Evolutionary conservation across 352 stramenopile species (phyloP).

Genomic region (Globisporangium paddicum): DNA sequence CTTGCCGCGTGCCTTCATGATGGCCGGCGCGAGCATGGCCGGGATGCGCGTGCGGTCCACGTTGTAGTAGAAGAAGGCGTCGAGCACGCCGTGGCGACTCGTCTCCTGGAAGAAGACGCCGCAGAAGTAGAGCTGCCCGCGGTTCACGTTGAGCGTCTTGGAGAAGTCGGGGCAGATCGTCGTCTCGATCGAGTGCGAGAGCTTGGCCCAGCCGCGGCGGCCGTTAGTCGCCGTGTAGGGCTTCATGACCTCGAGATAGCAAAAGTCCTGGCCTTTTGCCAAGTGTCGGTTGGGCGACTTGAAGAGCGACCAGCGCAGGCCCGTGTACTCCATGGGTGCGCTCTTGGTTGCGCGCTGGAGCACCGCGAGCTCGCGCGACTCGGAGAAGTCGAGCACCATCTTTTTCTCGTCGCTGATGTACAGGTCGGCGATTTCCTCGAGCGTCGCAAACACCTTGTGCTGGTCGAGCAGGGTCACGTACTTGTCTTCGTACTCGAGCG

Average conservation of each 20-base stretch:
- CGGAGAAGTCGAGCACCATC: constrained; percentile 72
- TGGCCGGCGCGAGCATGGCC: constrained; percentile 35
- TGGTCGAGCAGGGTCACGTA: constrained; percentile 49
- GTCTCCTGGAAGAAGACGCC: constrained; percentile 71
- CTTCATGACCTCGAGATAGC: constrained; percentile 72
- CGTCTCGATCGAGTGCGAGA: constrained; percentile 67
- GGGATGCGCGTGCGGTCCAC: constrained; percentile 37
- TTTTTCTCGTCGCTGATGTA: constrained; percentile 61
- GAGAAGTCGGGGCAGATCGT: constrained; percentile 50
- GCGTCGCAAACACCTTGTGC: constrained; percentile 48
- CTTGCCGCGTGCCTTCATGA: constrained; percentile 55
- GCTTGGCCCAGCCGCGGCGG: constrained; percentile 64
- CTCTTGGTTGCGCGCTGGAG: constrained; percentile 32
- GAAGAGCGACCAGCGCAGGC: constrained; percentile 67
- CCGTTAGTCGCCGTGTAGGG: constrained; percentile 46
- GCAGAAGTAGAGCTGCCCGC: constrained; percentile 54
- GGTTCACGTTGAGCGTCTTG: constrained; percentile 32
- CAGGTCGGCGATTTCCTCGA: constrained; percentile 64
- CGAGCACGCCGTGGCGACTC: constrained; percentile 35
- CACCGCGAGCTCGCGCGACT: constrained; percentile 47
- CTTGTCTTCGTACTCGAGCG: constrained; percentile 24
- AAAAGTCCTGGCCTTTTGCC: constrained; percentile 67
- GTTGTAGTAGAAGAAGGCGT: constrained; percentile 62
- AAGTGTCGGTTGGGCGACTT: constrained; percentile 49
- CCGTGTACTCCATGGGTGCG: constrained; percentile 45